phyloP scores from a whole-genome alignment of 2,329 filamentous ascomycete genomes.

The Paracorniculantispora psalliotae region DNA sequence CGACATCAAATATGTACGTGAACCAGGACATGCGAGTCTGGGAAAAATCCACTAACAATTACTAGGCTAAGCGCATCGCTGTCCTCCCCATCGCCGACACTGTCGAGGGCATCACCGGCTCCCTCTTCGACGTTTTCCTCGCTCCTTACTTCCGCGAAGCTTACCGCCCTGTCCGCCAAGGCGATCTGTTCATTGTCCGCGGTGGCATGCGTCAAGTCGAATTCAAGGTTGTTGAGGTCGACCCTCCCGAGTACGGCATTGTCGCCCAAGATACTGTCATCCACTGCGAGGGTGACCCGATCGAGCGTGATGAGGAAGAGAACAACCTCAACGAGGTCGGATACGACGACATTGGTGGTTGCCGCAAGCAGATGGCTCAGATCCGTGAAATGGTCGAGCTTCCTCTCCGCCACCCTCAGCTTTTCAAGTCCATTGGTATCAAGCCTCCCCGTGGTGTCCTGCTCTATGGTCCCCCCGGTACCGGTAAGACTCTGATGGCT shows the following conservation, averaged over 20 bases:
- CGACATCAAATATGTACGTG: conserved; percentile 98
- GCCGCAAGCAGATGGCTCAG: conserved; percentile 99
- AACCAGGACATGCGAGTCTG: background rate
- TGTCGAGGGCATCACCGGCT: conserved; percentile 94
- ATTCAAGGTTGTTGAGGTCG: conserved; percentile 99
- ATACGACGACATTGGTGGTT: conserved; percentile 98
- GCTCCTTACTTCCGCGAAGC: conserved; percentile 99
- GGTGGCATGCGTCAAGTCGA: conserved; percentile 99
- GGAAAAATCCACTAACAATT: conserved; percentile 19
- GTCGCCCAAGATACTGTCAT: conserved; percentile 98
- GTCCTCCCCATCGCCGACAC: conserved; percentile 98
- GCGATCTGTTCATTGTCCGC: conserved; percentile 93
- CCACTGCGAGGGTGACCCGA: conserved; percentile 91
- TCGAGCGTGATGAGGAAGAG: conserved; percentile 98
- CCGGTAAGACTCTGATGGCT: conserved; percentile 98
- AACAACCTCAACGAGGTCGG: conserved; percentile 98
- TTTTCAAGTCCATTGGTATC: conserved; percentile 99
- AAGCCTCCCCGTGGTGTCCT: conserved; percentile 98
- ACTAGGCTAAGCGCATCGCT: conserved; percentile 93
- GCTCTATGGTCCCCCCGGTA: conserved; percentile 94
- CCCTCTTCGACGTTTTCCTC: conserved; percentile 97
- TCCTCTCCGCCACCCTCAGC: conserved; percentile 90
- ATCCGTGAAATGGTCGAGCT: conserved; percentile 98
- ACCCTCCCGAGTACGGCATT: conserved; percentile 97
- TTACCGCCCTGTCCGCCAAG: conserved; percentile 94